These are phyloP conservation scores for Nemania sp. DNA, from an alignment of 2,329 filamentous ascomycete species.

Conservation along the genomic window DNA sequence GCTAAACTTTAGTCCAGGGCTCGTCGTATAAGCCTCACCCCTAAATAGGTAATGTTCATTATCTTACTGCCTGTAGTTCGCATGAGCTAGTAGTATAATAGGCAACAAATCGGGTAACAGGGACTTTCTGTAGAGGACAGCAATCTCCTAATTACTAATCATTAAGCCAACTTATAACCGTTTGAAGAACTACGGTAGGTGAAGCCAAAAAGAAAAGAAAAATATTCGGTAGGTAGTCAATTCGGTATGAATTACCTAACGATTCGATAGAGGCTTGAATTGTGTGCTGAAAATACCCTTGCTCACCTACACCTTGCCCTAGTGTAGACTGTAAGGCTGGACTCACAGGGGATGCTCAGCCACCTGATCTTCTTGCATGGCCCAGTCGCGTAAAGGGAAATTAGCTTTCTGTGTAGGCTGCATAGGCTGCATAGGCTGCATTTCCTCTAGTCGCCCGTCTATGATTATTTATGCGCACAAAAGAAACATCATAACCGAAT, in stretches of 20 bases:
- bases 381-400: constrained; percentile 17
- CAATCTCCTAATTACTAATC: neutral
- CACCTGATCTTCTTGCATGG: constrained; percentile 47
- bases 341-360: constrained; percentile 42
- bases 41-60: neutral
- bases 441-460: neutral
- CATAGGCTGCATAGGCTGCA: neutral
- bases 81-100: neutral
- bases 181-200: neutral
- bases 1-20: constrained; percentile 1
- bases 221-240: neutral
- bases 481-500: constrained; percentile 21
- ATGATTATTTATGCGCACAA: neutral
- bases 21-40: neutral
- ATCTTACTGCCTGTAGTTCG: neutral
- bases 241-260: constrained; percentile 1
- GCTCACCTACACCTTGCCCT: neutral
- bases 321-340: constrained; percentile 42
- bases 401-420: neutral
- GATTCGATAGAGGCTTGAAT: constrained; percentile 36
- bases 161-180: neutral
- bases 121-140: neutral
- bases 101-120: neutral
- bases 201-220: neutral
- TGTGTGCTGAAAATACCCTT: constrained; percentile 35